phyloP scores from a whole-genome alignment of 2,329 filamentous ascomycete genomes.

The Colletotrichum noveboracense region DNA sequence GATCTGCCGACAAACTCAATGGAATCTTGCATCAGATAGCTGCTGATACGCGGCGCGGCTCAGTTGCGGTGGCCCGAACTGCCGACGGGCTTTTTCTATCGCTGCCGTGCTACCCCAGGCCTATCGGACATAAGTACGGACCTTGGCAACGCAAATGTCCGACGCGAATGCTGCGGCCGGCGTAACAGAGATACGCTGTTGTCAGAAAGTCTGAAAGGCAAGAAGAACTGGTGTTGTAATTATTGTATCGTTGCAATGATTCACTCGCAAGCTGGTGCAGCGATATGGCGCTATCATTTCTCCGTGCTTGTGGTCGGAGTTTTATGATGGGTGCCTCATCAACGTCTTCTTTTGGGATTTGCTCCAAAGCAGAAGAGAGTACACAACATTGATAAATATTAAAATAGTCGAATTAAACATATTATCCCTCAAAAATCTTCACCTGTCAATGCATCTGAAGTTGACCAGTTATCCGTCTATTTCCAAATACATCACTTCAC shows the following conservation, averaged over 20 bases:
- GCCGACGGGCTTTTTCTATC: neutral
- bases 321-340: neutral
- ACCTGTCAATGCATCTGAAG: neutral
- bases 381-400: neutral
- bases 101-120: neutral
- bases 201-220: neutral
- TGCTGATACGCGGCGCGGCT: neutral
- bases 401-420: neutral
- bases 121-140: neutral
- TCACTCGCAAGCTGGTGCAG: neutral
- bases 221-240: neutral
- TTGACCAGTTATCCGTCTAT: accelerated
- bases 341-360: neutral
- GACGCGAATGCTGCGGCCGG: neutral
- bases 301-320: neutral
- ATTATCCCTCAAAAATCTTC: accelerated
- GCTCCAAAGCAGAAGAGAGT: neutral
- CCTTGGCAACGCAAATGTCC: neutral
- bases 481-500: neutral
- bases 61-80: neutral
- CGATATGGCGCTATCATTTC: neutral
- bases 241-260: neutral
- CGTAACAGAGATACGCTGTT: neutral
- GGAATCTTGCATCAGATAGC: neutral
- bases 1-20: neutral